Conservation (phyloP, 2,329 filamentous ascomycete genomes). For the Scorias spongiosa region DNA sequence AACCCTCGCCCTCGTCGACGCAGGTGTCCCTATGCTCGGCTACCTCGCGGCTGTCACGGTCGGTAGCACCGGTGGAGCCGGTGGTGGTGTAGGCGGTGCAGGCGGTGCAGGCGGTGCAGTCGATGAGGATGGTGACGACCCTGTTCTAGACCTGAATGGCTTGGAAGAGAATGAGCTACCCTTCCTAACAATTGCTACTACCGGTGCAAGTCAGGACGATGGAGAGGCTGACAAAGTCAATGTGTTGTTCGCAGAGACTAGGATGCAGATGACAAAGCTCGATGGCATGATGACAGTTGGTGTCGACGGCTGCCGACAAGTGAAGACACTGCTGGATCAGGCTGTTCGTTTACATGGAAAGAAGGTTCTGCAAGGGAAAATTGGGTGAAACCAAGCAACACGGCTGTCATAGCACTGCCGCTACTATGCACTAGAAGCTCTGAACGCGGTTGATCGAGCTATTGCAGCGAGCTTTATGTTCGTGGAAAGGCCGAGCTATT, state of each 20-base stretch:
- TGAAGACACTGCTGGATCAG: conserved; percentile 64
- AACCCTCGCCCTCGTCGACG: conserved; percentile 83
- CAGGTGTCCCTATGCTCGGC: conserved; percentile 87
- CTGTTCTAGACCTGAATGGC: conserved; percentile 63
- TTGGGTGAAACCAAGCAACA: conserved; percentile 2
- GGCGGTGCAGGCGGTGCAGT: conserved; percentile 25
- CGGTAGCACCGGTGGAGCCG: conserved; percentile 55
- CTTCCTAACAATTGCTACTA: conserved; percentile 70
- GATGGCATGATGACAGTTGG: conserved; percentile 90
- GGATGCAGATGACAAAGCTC: conserved; percentile 64
- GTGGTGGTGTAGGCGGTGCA: background rate
- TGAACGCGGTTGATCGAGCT: too few relatives aligned
- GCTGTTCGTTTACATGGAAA: conserved; percentile 59
- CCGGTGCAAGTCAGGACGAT: conserved; percentile 33
- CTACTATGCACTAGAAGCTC: too few relatives aligned
- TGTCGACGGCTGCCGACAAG: conserved; percentile 79
- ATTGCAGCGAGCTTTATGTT: too few relatives aligned
- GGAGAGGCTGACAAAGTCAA: conserved; percentile 48
- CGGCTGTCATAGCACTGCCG: too few relatives aligned
- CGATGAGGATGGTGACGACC: conserved; percentile 65
- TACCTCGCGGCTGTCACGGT: conserved; percentile 82
- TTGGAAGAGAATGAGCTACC: conserved; percentile 80
- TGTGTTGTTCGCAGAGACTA: conserved; percentile 72
- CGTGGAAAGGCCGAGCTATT: too few relatives aligned
- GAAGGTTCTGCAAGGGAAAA: conserved; percentile 38